Evolutionary conservation across 1,284 basidiomycete genomes (phyloP), one percentile per base, ranked within the genome.

Genomic region (Grifola frondosa): DNA sequence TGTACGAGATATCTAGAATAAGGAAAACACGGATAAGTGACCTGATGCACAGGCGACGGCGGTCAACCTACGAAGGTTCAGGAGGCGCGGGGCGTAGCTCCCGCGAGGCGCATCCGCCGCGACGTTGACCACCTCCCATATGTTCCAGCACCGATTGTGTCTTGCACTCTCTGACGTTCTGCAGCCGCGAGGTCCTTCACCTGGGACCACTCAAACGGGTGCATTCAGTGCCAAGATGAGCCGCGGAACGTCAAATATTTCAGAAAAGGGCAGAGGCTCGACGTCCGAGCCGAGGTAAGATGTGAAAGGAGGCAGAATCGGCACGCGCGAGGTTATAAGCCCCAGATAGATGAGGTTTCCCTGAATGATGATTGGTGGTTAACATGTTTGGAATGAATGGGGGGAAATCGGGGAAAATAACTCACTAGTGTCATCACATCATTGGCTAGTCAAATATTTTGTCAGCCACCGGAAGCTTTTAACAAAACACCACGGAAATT

Each of bases 81-180:
- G 64, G 23, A 63, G 59, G 0, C 52, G 37, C 1, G 74, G 65
- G 3, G 70, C 65, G 21, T 56, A 52, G 51, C 73, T 80, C n/a
- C 58, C 48, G n/a, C 81, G 73, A 15, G 81, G 72, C 5, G 53
- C 52, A 8, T 57, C 43, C 13, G 76, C 70, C 5, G 56, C 52
- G 10, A 34, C 54, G 51, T 51, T 77, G 70, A 19, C 74, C 66
- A 37, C 66, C 65, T 58, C 65, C 77, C 75, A 80, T 10, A 75
- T 61, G 53, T 72, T 75, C 84, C 83, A 86, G 61, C 84, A 87
- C 84, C 84, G 23, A 87, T 49, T n/a, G 75, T 69, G 26, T 87
- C 83, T 10, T 24, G 37, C 11, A 11, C 36, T 20, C 31, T 5
- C 26, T 50, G 21, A 1, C 19, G 21, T 7, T 42, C 32, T 10